Percentiles rank a stretch among this genome's conserved stretches.
phyloP scores from a whole-genome alignment of 2,329 filamentous ascomycete genomes.

The Sporothrix curviconia region DNA sequence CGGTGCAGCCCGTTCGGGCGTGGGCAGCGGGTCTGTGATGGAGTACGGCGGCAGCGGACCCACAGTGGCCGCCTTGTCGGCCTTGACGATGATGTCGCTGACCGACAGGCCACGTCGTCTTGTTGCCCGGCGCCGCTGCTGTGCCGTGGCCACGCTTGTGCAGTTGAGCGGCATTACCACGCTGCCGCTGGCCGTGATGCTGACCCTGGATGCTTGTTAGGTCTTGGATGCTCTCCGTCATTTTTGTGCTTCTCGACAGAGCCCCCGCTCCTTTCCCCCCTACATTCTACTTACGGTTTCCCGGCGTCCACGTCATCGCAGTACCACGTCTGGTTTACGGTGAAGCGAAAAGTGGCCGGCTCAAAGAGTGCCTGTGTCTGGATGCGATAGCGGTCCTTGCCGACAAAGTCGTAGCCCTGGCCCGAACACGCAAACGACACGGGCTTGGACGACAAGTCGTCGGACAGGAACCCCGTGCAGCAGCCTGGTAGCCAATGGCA shows the following conservation, averaged over 20 bases:
- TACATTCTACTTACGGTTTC: conserved; percentile 22
- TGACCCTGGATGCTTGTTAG: conserved; percentile 14
- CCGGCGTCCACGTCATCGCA: conserved; percentile 22
- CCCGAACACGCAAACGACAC: conserved; percentile 15
- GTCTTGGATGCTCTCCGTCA: no score
- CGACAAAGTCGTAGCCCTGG: conserved; percentile 9
- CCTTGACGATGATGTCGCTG: conserved; percentile 7
- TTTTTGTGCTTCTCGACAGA: neutral
- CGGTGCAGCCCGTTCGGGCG: conserved; percentile 22
- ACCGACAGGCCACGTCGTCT: conserved; percentile 16
- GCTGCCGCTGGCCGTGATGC: conserved; percentile 18
- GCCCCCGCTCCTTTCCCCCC: neutral
- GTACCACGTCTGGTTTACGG: conserved; percentile 24
- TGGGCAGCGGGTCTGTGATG: conserved; percentile 20
- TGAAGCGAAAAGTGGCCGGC: conserved; percentile 16
- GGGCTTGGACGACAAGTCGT: conserved; percentile 9
- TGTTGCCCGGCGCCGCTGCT: neutral
- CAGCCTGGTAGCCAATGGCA: conserved; percentile 21
- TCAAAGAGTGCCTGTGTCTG: conserved; percentile 20
- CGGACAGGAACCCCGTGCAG: conserved; percentile 19
- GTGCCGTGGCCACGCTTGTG: conserved; percentile 4
- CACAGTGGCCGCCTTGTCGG: conserved; percentile 1
- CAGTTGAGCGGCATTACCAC: conserved; percentile 19
- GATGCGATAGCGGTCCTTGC: conserved; percentile 17
- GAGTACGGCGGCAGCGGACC: conserved; percentile 20